Evolutionary conservation across 805 yeast species (phyloP).

Genomic region (Diddensiella caesifluorescens): DNA sequence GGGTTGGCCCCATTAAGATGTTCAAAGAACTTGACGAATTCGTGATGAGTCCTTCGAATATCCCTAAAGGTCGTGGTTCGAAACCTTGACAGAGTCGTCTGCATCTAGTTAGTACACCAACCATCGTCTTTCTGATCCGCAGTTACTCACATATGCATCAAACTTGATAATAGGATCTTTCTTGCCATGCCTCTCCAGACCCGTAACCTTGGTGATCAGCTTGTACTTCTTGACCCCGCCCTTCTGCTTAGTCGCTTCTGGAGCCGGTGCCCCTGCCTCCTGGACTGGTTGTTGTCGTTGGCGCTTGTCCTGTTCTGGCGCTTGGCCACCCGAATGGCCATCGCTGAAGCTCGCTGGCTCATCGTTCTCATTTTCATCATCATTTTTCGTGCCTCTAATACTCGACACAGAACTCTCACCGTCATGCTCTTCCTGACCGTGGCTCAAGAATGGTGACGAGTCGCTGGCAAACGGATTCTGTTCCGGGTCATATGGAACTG

Average conservation of each 20-base stretch:
- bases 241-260: conserved; percentile 1
- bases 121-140: background rate
- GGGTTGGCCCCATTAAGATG: conserved; percentile 76
- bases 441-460: conserved; percentile 15
- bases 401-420: background rate
- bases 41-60: conserved; percentile 74
- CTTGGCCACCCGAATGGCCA: conserved; percentile 1
- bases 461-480: conserved; percentile 55
- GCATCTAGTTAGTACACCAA: background rate
- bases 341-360: background rate
- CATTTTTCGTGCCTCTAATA: background rate
- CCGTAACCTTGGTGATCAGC: conserved; percentile 54
- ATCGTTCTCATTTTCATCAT: background rate
- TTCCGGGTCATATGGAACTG: conserved; percentile 42
- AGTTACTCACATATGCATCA: conserved; percentile 40
- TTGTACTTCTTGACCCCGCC: conserved; percentile 31
- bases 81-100: conserved; percentile 66
- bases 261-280: background rate
- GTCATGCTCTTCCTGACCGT: conserved; percentile 1
- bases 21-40: conserved; percentile 67
- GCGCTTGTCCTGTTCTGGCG: too few species aligned
- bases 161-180: conserved; percentile 78
- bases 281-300: background rate
- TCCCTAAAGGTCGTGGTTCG: conserved; percentile 66
- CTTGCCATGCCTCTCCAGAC: conserved; percentile 64